Evolutionary conservation across 2,329 filamentous ascomycete genomes (phyloP).

Genomic region (Exutisphaerella laricina): DNA sequence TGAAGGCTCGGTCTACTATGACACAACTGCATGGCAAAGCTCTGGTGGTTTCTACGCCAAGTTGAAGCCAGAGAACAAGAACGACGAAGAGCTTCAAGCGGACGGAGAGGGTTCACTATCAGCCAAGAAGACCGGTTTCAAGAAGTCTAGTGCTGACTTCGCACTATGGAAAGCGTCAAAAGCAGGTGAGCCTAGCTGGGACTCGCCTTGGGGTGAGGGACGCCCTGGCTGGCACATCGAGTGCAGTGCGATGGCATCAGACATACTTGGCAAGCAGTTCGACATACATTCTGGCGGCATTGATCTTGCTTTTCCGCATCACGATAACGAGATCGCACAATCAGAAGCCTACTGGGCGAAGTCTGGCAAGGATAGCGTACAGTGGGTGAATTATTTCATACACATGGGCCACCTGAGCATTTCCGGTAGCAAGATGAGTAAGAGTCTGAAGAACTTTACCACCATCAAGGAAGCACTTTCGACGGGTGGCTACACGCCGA

Average conservation of each 20-base stretch:
- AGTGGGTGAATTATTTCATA: constrained; percentile 94
- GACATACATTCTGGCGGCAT: constrained; percentile 93
- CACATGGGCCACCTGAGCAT: constrained; percentile 94
- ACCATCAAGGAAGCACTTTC: constrained; percentile 79
- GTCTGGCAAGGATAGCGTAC: constrained; percentile 39
- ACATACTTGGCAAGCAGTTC: constrained; percentile 75
- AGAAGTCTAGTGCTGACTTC: constrained; percentile 77
- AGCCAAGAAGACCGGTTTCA: constrained; percentile 50
- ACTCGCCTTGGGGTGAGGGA: constrained; percentile 79
- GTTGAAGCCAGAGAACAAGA: constrained; percentile 76
- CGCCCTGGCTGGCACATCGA: constrained; percentile 96
- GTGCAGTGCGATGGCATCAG: constrained; percentile 92
- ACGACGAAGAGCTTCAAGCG: constrained; percentile 74
- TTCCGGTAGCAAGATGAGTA: constrained; percentile 90
- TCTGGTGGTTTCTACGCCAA: constrained; percentile 80
- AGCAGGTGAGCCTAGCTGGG: constrained; percentile 85
- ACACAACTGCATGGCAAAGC: constrained; percentile 79
- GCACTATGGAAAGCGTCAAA: constrained; percentile 92
- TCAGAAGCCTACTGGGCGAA: constrained; percentile 73
- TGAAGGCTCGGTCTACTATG: constrained; percentile 83
- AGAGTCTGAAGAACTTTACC: constrained; percentile 91
- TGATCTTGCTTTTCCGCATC: constrained; percentile 85
- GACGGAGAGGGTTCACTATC: constrained; percentile 83
- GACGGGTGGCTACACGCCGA: constrained; percentile 65
- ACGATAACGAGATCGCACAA: constrained; percentile 88